Base-by-base conservation (phyloP, 2,329 filamentous ascomycete genomes). In the Aspergillus flavus region DNA sequence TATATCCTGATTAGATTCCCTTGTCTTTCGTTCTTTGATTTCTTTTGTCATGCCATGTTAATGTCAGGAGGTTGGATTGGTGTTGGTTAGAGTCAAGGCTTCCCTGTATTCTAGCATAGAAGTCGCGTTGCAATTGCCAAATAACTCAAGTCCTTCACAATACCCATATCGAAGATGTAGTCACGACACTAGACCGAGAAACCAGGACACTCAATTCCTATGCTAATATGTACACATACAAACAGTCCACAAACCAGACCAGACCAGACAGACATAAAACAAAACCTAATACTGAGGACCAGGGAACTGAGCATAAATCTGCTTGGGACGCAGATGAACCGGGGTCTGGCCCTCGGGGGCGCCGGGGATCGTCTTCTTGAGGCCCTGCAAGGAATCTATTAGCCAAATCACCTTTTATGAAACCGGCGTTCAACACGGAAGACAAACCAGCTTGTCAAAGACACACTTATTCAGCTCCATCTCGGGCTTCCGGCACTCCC, bases 391-490 rank as follows among this genome's bases (percentile, higher is more conserved):
- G 6, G 32, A 21, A 23, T 61, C 64, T 57, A 61, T 55, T 48
- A 50, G 52, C 12, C 4, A 21, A 21, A 50, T 5, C 2, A 36
- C 9, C n/a, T 2, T 43, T 2, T 23, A 23, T 23, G 0, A 23
- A 23, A 23, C 21, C 21, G 21, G 0, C 21, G 2, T 23, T 30
- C n/a, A 50, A 28, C 30, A 16, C 23, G 41, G 28, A 55, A 39
- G 12, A 84, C 91, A 66, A 84, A 99, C 95, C 83, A 99, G 81
- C 79, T 97, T 98, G 70, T 97, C 90, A 77, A 91, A 98, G 56
- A 97, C 94, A 81, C 95, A 99, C 82, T 90, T 91, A 85, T 97
- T 99, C 73, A 99, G 84, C 77, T 89, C 89, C 87, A 92, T 90
- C 85, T 99, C 95, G 68, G 87, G 84, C 74, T 89, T 89, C 73